Conservation (phyloP, 2,329 filamentous ascomycete species). For the Fusarium sp. region DNA sequence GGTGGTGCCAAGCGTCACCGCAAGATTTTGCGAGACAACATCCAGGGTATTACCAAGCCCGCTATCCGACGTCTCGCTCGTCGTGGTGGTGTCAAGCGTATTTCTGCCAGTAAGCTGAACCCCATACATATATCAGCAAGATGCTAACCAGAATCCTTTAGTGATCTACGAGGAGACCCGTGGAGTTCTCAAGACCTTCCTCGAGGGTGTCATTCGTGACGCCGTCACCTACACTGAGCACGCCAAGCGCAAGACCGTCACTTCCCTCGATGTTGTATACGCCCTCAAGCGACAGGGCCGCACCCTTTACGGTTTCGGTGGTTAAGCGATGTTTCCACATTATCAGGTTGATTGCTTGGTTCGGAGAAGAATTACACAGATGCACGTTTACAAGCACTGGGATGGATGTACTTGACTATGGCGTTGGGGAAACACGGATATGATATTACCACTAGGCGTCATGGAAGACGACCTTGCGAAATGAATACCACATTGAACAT, state of each 20-base stretch:
- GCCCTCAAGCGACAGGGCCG: conserved; percentile 78
- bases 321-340: conserved; percentile 65
- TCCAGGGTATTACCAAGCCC: conserved; percentile 99
- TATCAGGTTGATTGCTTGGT: conserved; percentile 29
- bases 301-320: conserved; percentile 90
- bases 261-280: conserved; percentile 76
- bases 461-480: conserved; percentile 52
- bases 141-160: conserved; percentile 36
- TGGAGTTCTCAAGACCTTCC: conserved; percentile 82
- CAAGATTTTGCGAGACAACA: conserved; percentile 99
- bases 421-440: conserved; percentile 52
- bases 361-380: conserved; percentile 34
- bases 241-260: conserved; percentile 86
- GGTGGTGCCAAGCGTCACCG: conserved; percentile 98
- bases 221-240: conserved; percentile 84
- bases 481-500: conserved; percentile 50
- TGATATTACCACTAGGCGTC: conserved; percentile 53
- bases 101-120: conserved; percentile 82
- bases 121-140: conserved; percentile 22
- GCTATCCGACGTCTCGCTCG: conserved; percentile 98
- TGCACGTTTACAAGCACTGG: conserved; percentile 29
- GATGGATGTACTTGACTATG: conserved; percentile 48
- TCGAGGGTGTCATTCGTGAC: conserved; percentile 81
- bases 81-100: conserved; percentile 99
- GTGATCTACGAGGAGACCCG: conserved; percentile 86